Base-by-base conservation (phyloP, 176 grass and related monocot species). In the Metroxylon sagu region DNA sequence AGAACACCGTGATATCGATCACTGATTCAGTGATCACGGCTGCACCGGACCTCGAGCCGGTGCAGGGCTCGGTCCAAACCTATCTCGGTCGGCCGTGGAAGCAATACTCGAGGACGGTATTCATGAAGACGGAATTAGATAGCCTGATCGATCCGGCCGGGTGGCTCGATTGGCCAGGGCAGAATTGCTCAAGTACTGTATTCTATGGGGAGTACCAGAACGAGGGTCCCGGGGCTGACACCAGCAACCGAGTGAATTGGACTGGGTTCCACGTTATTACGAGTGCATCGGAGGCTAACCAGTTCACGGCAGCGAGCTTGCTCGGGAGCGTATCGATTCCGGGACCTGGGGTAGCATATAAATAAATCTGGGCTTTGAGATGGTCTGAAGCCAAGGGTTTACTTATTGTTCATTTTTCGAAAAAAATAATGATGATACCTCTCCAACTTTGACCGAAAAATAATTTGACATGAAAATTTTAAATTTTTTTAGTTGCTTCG, bases 31-130 rank as follows among this genome's bases (percentile, higher is more conserved):
- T 65, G 12, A 48, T 65, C 19, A 51, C 48, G 0, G 62, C 62
- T 1, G 62, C 62, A 4, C 7, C 62, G 21, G 62, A 65, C 21
- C 62, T 65, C 21, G 1, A 23, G 21, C 21, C 23, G 21, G 21
- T 23, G 21, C 21, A 23, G 21, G 21, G 21, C 21, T 23, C 65
- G 50, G 69, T 25, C 51, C 54, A 63, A 19, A 85, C 86, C 19
- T 90, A 82, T 54, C 73, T 90, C 8, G 82, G 86, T 8, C 53
- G 86, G 51, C 86, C 82, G 29, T 89, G 86, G 86, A 82, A 31
- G 54, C 49, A 57, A 8, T 82, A 85, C 50, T 82, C 86, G 0
- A 72, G 71, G 70, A 72, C 72, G 48, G 82, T 90, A 4, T 74
- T 72, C 62, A 85, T 85, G 71, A 26, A 57, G 75, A 85, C 78